Conservation (phyloP, 2,329 filamentous ascomycete species). For the Sphaerulina populicola region DNA sequence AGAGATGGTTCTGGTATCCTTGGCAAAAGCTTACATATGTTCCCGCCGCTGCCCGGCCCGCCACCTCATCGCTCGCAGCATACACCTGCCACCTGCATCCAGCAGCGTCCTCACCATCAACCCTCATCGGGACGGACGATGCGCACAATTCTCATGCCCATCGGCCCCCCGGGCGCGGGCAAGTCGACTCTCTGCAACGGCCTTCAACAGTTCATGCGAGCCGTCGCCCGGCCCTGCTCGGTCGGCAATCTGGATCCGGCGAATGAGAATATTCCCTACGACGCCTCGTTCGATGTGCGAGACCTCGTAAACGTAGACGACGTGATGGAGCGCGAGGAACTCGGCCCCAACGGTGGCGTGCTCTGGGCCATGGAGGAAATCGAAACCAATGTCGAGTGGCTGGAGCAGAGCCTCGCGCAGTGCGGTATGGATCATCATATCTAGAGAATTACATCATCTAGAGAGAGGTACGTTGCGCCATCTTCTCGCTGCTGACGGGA, state of each 20-base stretch:
- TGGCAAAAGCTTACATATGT: too few relatives aligned
- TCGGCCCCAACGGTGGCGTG: conserved; percentile 88
- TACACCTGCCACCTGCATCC: too few relatives aligned
- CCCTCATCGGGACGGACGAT: conserved; percentile 2
- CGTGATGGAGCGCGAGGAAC: conserved; percentile 81
- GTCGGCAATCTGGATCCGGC: conserved; percentile 95
- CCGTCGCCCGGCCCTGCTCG: conserved; percentile 88
- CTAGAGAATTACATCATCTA: too few relatives aligned
- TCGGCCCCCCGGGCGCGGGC: conserved; percentile 83
- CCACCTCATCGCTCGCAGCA: background rate
- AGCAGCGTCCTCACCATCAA: too few relatives aligned
- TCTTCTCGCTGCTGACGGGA: background rate
- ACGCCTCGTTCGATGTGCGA: conserved; percentile 82
- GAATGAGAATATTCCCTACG: conserved; percentile 86
- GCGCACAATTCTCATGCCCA: conserved; percentile 28
- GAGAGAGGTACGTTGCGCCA: background rate
- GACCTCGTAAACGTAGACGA: conserved; percentile 83
- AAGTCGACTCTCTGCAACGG: conserved; percentile 99
- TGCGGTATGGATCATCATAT: conserved; percentile 25
- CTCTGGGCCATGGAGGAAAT: conserved; percentile 92
- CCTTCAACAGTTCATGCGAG: conserved; percentile 96
- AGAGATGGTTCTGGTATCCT: too few relatives aligned
- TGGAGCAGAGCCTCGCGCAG: conserved; percentile 70
- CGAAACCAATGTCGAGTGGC: conserved; percentile 88
- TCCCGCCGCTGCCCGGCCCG: too few relatives aligned